Base-by-base conservation (phyloP, 1,139 yeast species). In the Spencermartinsiella ligniputridi region DNA sequence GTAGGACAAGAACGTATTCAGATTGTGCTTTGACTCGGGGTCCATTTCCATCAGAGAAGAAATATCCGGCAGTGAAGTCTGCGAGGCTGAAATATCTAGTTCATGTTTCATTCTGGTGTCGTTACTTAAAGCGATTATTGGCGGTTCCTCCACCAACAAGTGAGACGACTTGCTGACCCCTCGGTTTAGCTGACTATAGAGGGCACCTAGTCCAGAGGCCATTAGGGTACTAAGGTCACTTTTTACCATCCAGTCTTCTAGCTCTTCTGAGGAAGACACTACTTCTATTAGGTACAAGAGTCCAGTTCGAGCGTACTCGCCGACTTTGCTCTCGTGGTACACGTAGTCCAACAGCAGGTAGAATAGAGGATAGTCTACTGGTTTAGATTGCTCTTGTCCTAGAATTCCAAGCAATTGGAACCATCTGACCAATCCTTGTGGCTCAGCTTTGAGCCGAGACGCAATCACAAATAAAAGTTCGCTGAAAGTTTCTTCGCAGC, bases 121-220 rank as follows among this genome's bases (percentile, higher is more conserved):
- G n/a, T 27, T 27, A 17, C 30, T 30, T 13, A 47, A 16, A 11
- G 48, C 39, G 5, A 48, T 47, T 3, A 48, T 37, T 4, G 52
- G 37, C 3, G 52, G 52, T 33, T 42, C 40, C 11, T 20, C 21
- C 5, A 12, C 42, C 6, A 36, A 22, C 11, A 45, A 29, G 8
- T 16, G 36, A 19, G 21, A 39, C 13, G 32, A 24, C 30, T 41
- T 44, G 6, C 38, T 17, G 3, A 25, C 33, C 17, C 50, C 46
- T 25, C 49, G 37, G 13, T 43, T 47, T 16, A 60, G 44, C 37
- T 57, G 63, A 22, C 62, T 55, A 38, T 58, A 63, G 29, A 63
- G 39, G 1, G 67, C 67, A 13, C 65, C 63, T 9, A 63, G 48
- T 2, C 66, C 64, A 2, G 64, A 61, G 0, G 62, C 64, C 48